Conservation (phyloP, 2,329 filamentous ascomycete species). For the Hypoxylon sp. region DNA sequence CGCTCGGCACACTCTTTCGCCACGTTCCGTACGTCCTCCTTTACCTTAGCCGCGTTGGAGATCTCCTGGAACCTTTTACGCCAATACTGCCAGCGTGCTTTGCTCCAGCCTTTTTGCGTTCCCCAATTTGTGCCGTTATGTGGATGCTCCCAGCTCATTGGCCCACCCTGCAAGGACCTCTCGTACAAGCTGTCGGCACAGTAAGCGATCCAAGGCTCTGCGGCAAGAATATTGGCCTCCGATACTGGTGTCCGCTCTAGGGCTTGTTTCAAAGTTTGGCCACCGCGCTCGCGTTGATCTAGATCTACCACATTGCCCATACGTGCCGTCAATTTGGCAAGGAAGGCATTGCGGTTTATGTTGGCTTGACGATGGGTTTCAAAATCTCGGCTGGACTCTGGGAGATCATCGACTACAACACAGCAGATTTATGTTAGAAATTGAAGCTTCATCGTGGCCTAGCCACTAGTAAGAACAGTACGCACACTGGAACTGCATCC, state of each 20-base stretch:
- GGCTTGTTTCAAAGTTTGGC: slow-evolving; percentile 23
- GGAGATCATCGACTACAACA: slow-evolving; percentile 9
- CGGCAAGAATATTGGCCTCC: slow-evolving; percentile 12
- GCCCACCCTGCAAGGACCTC: slow-evolving; percentile 22
- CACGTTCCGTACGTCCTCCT: slow-evolving; percentile 9
- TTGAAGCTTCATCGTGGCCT: not conserved
- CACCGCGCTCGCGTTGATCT: slow-evolving; percentile 36
- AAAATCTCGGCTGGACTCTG: slow-evolving; percentile 1
- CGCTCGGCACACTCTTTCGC: slow-evolving; percentile 27
- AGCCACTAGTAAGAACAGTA: not conserved
- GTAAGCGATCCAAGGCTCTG: slow-evolving; percentile 31
- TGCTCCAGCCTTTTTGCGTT: slow-evolving; percentile 30
- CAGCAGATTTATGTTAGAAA: not conserved
- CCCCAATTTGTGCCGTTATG: slow-evolving; percentile 30
- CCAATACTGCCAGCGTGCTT: slow-evolving; percentile 34
- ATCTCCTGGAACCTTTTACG: slow-evolving; percentile 30
- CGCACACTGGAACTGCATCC: slow-evolving; percentile 33
- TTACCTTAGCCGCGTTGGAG: slow-evolving; percentile 7
- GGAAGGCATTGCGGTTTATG: slow-evolving; percentile 37
- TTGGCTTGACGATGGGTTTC: slow-evolving; percentile 23
- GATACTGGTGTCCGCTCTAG: slow-evolving; percentile 25
- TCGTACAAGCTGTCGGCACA: slow-evolving; percentile 32
- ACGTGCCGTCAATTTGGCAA: slow-evolving; percentile 31
- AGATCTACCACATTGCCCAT: slow-evolving; percentile 17
- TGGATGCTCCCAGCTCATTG: slow-evolving; percentile 35